These are phyloP conservation scores for Salix dunnii DNA, from an alignment of 345 rosid genomes.

Conservation along the genomic window DNA sequence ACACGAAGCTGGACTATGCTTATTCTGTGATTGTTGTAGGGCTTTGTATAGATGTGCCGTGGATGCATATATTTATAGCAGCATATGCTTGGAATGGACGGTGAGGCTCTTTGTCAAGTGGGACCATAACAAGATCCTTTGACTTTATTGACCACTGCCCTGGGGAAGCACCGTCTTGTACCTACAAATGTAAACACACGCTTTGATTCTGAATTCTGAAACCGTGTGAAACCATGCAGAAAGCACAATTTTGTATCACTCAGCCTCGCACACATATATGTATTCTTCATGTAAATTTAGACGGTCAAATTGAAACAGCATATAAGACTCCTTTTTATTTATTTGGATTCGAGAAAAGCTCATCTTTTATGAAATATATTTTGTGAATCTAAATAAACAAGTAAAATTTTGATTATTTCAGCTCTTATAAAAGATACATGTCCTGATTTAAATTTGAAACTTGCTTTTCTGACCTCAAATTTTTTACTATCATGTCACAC, in stretches of 20 bases:
- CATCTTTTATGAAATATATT: too few species aligned
- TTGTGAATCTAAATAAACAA: too few species aligned
- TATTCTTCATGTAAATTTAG: too few species aligned
- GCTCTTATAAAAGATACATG: too few species aligned
- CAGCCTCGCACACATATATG: not conserved
- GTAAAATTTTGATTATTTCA: too few species aligned
- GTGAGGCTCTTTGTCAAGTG: not conserved
- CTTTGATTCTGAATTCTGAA: not conserved
- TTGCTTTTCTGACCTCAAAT: too few species aligned
- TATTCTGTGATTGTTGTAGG: not conserved
- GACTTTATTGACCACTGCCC: not conserved
- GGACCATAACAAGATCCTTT: not conserved
- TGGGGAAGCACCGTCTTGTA: slow-evolving; percentile 3
- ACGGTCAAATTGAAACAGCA: too few species aligned
- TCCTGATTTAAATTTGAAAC: too few species aligned
- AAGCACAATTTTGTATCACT: not conserved
- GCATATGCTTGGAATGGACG: not conserved
- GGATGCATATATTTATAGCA: slow-evolving; percentile 2
- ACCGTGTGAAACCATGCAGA: slow-evolving; percentile 16
- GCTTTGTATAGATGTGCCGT: not conserved
- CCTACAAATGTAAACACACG: slow-evolving; percentile 8
- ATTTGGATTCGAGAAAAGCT: too few species aligned
- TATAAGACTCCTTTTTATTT: too few species aligned
- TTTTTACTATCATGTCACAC: too few species aligned
- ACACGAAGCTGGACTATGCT: not conserved